These are phyloP conservation scores for Pholiota microspora DNA, from an alignment of 768 basidiomycete genomes.

Conservation along the genomic window DNA sequence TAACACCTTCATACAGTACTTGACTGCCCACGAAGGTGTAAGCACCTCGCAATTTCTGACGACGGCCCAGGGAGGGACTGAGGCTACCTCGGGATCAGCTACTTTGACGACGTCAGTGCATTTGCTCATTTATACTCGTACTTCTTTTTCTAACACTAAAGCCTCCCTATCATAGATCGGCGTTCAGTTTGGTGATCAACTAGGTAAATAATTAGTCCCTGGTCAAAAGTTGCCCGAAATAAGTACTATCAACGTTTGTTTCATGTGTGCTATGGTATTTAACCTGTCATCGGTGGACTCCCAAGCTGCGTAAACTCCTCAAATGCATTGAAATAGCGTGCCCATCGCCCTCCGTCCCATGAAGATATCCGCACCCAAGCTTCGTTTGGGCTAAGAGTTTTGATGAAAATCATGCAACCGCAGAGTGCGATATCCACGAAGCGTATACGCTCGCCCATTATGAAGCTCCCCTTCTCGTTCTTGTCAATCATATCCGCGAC, in stretches of 20 bases:
- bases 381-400: slow-evolving; percentile 24
- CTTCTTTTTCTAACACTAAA: background rate
- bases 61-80: slow-evolving; percentile 61
- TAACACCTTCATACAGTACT: slow-evolving; percentile 40
- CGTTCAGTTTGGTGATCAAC: slow-evolving; percentile 45
- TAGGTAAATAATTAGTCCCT: slow-evolving; percentile 21
- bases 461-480: slow-evolving; percentile 13
- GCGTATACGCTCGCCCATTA: slow-evolving; percentile 19
- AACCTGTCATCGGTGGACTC: background rate
- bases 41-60: slow-evolving; percentile 52
- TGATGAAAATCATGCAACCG: slow-evolving; percentile 21
- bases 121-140: background rate
- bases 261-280: background rate
- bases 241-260: background rate
- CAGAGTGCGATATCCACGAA: slow-evolving; percentile 27
- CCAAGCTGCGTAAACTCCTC: slow-evolving; percentile 21
- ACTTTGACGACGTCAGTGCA: slow-evolving; percentile 54
- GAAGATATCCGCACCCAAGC: slow-evolving; percentile 21
- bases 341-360: slow-evolving; percentile 29
- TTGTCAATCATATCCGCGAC: slow-evolving; percentile 14
- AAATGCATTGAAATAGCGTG: slow-evolving; percentile 17
- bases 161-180: slow-evolving; percentile 29
- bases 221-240: background rate
- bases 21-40: slow-evolving; percentile 45
- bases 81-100: slow-evolving; percentile 58